Conservation (phyloP, 352 stramenopile genomes). For the Pythium apleroticum region DNA sequence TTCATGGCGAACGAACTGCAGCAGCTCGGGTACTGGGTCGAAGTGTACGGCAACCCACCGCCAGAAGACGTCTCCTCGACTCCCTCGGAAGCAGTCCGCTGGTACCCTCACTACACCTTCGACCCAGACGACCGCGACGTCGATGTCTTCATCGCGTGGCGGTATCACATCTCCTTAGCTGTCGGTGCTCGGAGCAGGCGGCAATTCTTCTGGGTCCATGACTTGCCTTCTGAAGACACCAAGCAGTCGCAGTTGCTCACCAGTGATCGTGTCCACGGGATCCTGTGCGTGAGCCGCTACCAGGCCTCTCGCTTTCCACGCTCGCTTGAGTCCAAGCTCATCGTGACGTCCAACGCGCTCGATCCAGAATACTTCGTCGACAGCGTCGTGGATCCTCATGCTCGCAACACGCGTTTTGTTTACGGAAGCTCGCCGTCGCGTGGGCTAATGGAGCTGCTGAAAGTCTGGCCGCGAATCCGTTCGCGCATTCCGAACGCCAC, state of each 20-base stretch:
- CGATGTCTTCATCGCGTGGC: slow-evolving; percentile 91
- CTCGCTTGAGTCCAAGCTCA: slow-evolving; percentile 43
- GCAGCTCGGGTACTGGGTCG: slow-evolving; percentile 81
- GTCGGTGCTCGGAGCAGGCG: slow-evolving; percentile 38
- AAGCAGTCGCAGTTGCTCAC: slow-evolving; percentile 37
- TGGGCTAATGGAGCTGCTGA: slow-evolving; percentile 67
- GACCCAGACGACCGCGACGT: slow-evolving; percentile 51
- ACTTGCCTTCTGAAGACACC: slow-evolving; percentile 45
- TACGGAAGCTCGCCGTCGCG: slow-evolving; percentile 87
- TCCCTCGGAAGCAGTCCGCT: slow-evolving; percentile 41
- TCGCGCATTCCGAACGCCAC: slow-evolving; percentile 46
- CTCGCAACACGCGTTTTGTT: slow-evolving; percentile 71
- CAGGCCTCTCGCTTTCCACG: slow-evolving; percentile 60
- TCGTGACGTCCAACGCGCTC: slow-evolving; percentile 75
- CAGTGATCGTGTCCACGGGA: slow-evolving; percentile 41
- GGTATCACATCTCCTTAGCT: slow-evolving; percentile 83
- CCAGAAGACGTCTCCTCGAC: slow-evolving; percentile 29
- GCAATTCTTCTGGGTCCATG: slow-evolving; percentile 85
- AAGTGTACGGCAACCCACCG: slow-evolving; percentile 82
- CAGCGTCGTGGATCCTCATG: slow-evolving; percentile 3
- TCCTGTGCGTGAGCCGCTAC: slow-evolving; percentile 85
- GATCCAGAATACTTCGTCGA: slow-evolving; percentile 66
- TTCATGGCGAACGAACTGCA: slow-evolving; percentile 82
- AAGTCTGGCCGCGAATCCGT: slow-evolving; percentile 73
- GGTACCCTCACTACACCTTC: slow-evolving; percentile 76